Base-by-base conservation (phyloP, 768 basidiomycete species). In the Scleroderma bovista region DNA sequence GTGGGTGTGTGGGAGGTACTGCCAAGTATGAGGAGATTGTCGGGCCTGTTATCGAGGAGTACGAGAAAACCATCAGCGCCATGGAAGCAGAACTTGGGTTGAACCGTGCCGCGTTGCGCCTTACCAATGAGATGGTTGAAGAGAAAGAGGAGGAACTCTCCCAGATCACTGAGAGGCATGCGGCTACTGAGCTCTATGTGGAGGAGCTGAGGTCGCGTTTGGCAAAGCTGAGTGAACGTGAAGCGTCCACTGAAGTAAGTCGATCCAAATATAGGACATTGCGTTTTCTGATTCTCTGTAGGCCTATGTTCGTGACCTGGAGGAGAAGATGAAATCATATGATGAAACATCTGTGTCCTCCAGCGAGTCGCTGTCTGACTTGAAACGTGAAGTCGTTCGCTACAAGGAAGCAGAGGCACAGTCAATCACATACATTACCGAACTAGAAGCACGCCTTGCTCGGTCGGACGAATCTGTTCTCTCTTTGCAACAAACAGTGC, bases 21-120 rank as follows among this genome's bases (percentile, higher is more conserved):
- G 83, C 76, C 52, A 86, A 84, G 60, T 92, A 92, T 60, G 91
- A 92, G 61, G 91, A 92, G 68, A 93, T 88, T 54, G 94, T 98
- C 19, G 94, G 93, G 15, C 95, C 95, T 2, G 93, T 99, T 58
- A 96, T 99, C 46, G 90, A 96, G 69, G 93, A 97, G 70, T 99
- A 99, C 68, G 95, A 99, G 75, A 93, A 95, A 75, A 92, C 93
- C 1, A 95, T 98, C 56, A 79, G 83, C 37, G 86, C 92, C 2
- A 87, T 99, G 78, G 96, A 99, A 67, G 89, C 88, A 0, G 93
- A 95, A 68, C 75, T 96, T 47, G 88, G 79, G 56, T 74, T 94
- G 48, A 93, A 93, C 57, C 78, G 87, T 44, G 91, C 89, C 2
- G 91, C 93, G 17, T 71, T 96, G 63, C 72, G 88, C 45, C 86